phyloP scores from a whole-genome alignment of 2,329 filamentous ascomycete species.

The Aspergillus novofumigatus region DNA sequence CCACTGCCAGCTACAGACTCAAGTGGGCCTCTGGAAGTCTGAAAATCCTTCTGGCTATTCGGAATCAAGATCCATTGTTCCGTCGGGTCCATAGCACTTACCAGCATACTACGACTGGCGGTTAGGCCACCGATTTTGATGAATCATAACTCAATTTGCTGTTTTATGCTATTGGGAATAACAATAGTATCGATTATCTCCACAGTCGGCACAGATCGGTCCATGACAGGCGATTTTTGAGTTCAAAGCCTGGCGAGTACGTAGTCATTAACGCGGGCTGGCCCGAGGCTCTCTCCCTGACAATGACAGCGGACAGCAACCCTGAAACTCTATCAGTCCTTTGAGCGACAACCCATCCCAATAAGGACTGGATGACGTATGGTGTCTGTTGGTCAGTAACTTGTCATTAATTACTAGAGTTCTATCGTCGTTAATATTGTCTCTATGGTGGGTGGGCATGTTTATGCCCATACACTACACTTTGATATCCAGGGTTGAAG shows the following conservation, averaged over 20 bases:
- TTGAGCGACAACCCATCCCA: too few relatives aligned
- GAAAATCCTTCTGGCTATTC: too few relatives aligned
- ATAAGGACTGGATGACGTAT: neutral
- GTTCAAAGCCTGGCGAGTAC: neutral
- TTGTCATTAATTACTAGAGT: neutral
- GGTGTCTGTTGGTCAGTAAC: neutral
- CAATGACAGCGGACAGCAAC: neutral
- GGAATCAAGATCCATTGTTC: too few relatives aligned
- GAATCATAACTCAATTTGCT: too few relatives aligned
- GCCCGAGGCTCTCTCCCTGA: neutral
- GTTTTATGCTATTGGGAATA: too few relatives aligned
- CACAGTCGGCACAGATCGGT: neutral
- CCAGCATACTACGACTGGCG: too few relatives aligned
- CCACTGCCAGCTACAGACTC: neutral
- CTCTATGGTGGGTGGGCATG: neutral
- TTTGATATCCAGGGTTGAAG: neutral
- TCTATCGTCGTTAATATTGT: neutral
- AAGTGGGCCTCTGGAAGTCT: neutral
- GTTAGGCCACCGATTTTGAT: too few relatives aligned
- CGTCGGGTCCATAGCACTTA: too few relatives aligned
- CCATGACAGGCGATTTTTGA: neutral
- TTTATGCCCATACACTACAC: neutral
- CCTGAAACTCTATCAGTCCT: neutral
- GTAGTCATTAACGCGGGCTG: neutral
- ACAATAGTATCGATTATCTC: neutral